Evolutionary conservation across 2,329 filamentous ascomycete genomes (phyloP).

Genomic region (Dryadomyces quercus-mongolicae): DNA sequence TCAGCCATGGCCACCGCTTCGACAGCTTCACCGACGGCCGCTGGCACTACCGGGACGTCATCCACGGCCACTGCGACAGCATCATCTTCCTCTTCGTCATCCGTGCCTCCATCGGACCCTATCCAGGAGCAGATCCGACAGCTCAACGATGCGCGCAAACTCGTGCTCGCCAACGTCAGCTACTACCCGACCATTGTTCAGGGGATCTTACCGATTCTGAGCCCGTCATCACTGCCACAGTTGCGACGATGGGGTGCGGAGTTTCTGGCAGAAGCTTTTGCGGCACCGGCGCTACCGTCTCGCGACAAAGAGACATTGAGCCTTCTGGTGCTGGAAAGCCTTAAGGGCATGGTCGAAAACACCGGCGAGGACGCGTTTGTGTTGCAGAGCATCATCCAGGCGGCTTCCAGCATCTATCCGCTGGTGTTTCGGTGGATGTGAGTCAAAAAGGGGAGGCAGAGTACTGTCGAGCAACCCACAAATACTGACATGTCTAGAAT

Average conservation of each 20-base stretch:
- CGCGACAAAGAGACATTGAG: conserved; percentile 73
- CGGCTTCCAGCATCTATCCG: conserved; percentile 85
- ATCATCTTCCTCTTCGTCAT: background rate
- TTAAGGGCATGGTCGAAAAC: conserved; percentile 58
- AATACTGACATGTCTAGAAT: conserved; percentile 45
- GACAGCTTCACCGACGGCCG: background rate
- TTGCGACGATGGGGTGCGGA: conserved; percentile 92
- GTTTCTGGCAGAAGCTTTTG: conserved; percentile 91
- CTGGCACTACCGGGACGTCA: background rate
- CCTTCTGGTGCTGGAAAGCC: conserved; percentile 62
- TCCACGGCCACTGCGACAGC: background rate
- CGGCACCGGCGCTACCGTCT: conserved; percentile 69
- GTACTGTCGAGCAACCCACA: background rate
- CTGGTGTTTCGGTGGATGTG: conserved; percentile 90
- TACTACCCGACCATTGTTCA: conserved; percentile 89
- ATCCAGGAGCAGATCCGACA: conserved; percentile 72
- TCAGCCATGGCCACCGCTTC: conserved; percentile 1
- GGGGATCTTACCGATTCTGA: conserved; percentile 85
- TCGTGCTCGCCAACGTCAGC: conserved; percentile 74
- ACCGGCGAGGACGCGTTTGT: conserved; percentile 69
- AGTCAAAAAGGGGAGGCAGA: conserved; percentile 29
- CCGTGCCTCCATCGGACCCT: conserved; percentile 19
- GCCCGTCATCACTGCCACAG: conserved; percentile 60
- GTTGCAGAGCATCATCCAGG: conserved; percentile 75
- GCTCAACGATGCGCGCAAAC: conserved; percentile 79